phyloP scores from a whole-genome alignment of 345 rosid species.

The Pistacia integerrima region DNA sequence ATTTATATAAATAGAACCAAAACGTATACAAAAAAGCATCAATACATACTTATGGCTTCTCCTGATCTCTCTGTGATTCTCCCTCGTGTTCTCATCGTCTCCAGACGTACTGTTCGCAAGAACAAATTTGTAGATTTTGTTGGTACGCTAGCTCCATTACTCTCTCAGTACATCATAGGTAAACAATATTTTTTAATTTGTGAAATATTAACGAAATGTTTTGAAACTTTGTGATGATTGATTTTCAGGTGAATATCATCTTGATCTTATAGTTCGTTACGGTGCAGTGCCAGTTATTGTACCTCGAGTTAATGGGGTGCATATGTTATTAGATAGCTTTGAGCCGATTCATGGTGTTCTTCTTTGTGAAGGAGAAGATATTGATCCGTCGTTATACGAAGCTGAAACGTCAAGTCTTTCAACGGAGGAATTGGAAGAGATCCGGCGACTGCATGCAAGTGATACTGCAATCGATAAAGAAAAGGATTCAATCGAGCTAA shows the following conservation, averaged over 20 bases:
- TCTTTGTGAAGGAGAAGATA: conserved; percentile 91
- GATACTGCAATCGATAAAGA: conserved; percentile 76
- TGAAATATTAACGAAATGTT: too few relatives aligned
- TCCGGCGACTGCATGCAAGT: conserved; percentile 61
- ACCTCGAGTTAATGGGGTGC: conserved; percentile 77
- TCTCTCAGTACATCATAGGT: too few relatives aligned
- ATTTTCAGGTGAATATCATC: conserved; percentile 83
- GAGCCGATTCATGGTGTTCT: conserved; percentile 95
- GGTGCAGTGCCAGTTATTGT: conserved; percentile 90
- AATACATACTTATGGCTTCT: conserved; percentile 30
- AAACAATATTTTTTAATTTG: too few relatives aligned
- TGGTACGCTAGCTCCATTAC: conserved; percentile 35
- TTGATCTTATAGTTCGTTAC: conserved; percentile 73
- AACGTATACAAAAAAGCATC: background rate
- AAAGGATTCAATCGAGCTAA: conserved; percentile 77
- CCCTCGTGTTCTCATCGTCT: conserved; percentile 86
- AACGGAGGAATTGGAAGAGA: conserved; percentile 66
- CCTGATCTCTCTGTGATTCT: conserved; percentile 62
- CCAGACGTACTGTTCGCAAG: conserved; percentile 80
- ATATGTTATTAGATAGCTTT: conserved; percentile 72
- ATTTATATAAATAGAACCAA: conserved; percentile 15
- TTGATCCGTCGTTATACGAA: conserved; percentile 77
- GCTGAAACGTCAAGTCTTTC: conserved; percentile 51
- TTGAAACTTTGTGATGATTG: background rate
- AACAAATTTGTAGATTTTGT: conserved; percentile 92